Percentiles rank a stretch among this genome's conserved stretches.
These are phyloP conservation scores for Phytophthora pseudosyringae DNA, from an alignment of 352 stramenopile genomes.

Conservation along the genomic window DNA sequence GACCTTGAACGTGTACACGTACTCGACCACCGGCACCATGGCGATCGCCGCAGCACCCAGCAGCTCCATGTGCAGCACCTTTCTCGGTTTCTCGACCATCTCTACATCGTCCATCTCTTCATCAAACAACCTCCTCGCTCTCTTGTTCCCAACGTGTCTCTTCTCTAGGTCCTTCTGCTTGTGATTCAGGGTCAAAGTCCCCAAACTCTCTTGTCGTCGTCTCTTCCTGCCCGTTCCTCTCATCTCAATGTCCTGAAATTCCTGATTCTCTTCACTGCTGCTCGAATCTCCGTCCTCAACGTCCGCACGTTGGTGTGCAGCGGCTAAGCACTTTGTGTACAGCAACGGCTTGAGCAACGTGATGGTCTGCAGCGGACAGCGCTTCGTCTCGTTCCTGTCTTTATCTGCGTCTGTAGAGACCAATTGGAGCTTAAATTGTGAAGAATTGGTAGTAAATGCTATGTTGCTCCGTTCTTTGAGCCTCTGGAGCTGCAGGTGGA, in stretches of 20 bases:
- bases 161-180: conserved; percentile 8
- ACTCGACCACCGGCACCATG: conserved; percentile 55
- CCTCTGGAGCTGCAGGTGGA: conserved; percentile 35
- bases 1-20: conserved; percentile 52
- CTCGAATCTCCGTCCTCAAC: conserved; percentile 5
- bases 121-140: conserved; percentile 20
- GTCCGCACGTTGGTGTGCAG: conserved; percentile 5
- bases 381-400: not conserved
- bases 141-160: conserved; percentile 6
- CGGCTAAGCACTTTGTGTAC: conserved; percentile 24
- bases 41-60: conserved; percentile 34
- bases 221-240: conserved; percentile 9
- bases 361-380: conserved; percentile 29
- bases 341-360: conserved; percentile 25
- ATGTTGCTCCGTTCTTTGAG: conserved; percentile 21
- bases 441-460: not conserved
- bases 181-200: not conserved
- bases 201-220: not conserved
- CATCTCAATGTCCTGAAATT: not conserved
- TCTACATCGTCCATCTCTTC: not conserved
- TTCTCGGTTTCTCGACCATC: not conserved
- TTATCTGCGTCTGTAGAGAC: not conserved
- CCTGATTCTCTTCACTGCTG: conserved; percentile 5
- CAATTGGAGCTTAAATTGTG: conserved; percentile 22
- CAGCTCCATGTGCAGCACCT: conserved; percentile 51